Base-by-base conservation (phyloP, 2,329 filamentous ascomycete genomes). In the Neofusicoccum cordaticola region DNA sequence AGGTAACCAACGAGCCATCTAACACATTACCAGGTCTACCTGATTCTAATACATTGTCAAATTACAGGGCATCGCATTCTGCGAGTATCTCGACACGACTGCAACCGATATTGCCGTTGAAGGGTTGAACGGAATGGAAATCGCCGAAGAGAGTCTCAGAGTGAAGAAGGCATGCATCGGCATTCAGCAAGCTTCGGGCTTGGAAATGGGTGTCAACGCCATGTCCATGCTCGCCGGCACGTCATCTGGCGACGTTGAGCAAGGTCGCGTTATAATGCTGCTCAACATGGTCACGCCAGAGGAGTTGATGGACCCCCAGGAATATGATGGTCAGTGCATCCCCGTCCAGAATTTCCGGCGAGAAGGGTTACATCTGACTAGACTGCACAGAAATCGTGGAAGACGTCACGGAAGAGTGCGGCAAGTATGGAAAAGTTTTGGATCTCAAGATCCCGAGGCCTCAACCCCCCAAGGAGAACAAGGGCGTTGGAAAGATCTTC, bases 271-370 rank as follows among this genome's bases (percentile, higher is more conserved):
- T 15, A 77, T 99, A 66, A 94, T 97, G 79, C 82, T 99, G 67
- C 86, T 99, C 73, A 99, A 99, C 82, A 99, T 99, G 95, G 94
- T 99, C 41, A 99, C 95, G 0, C 85, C 93, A 0, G 95, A 99
- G 71, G 95, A 99, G 79, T 82, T 99, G 27, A 88, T 97, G 79
- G 93, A 98, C 74, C 89, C 88, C 60, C 93, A 98, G 41, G 95
- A 99, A 73, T 98, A 97, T 73, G 91, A 97, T 79, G 94, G 94
- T 93, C 84, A 74, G 82, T 71, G 8, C 37, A 11, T 50, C 11
- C 3, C 64, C 27, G 15, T 56, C 37, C 42, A 50, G 13, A 39
- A 6, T 39, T 56, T 7, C 67, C 63, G 27, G 3, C 60, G 64
- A 17, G 27, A 62, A 39, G 13, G 13, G 62, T 1, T 19, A 9